These are phyloP conservation scores for Plasmodium gonderi DNA, from an alignment of 169 alveolate genomes.

Conservation along the genomic window DNA sequence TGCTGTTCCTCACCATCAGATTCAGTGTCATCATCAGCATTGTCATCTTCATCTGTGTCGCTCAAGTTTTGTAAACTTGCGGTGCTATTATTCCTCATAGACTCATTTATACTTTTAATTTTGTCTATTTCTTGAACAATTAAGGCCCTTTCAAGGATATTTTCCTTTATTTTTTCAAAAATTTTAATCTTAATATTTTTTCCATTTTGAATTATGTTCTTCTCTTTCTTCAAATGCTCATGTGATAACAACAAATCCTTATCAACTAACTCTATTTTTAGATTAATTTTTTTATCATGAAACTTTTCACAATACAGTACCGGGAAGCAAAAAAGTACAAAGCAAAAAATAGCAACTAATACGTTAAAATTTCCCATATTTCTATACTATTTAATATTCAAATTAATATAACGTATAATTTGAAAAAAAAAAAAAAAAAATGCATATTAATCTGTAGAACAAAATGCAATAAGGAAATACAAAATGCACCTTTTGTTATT, in stretches of 20 bases:
- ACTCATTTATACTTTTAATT: background rate
- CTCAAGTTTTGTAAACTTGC: slow-evolving; percentile 19
- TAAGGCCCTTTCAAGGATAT: slow-evolving; percentile 64
- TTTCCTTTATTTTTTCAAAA: slow-evolving; percentile 62
- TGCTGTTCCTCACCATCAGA: background rate
- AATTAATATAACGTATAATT: background rate
- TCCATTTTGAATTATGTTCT: slow-evolving; percentile 34
- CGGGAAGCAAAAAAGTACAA: slow-evolving; percentile 30
- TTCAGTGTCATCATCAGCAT: background rate
- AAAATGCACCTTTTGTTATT: background rate
- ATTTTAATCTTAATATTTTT: slow-evolving; percentile 44
- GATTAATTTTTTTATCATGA: slow-evolving; percentile 51
- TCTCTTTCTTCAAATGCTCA: slow-evolving; percentile 70
- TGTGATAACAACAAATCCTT: slow-evolving; percentile 36
- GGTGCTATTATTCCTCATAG: background rate
- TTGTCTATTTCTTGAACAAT: slow-evolving; percentile 39
- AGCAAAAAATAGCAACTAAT: slow-evolving; percentile 34
- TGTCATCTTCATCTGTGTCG: background rate
- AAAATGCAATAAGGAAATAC: background rate
- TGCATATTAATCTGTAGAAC: background rate
- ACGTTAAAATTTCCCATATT: slow-evolving; percentile 29
- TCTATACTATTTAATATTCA: background rate
- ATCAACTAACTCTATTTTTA: slow-evolving; percentile 63
- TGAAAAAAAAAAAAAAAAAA: slow-evolving; percentile 11
- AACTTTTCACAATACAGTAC: background rate